Evolutionary conservation across 106 monocot species (phyloP), one percentile per base, ranked within the genome.

Genomic region (Apostasia ramifera): DNA sequence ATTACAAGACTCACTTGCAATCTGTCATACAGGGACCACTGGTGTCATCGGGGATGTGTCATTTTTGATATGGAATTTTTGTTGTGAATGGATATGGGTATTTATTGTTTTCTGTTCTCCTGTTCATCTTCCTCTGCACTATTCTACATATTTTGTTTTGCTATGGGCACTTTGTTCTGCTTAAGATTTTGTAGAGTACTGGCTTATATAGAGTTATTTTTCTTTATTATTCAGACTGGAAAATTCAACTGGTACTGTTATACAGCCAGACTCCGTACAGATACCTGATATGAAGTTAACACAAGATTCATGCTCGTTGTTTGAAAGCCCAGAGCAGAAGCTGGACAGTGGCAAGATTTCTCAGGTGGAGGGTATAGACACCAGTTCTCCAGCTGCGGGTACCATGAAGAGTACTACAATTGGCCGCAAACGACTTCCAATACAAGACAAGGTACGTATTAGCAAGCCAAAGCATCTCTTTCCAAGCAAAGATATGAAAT

Each of bases 361-460:
- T 61, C 66, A 62, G 65, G 44, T 45, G 13, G 49, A 37, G 9
- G 65, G 41, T 56, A 44, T 61, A 49, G 14, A 38, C 40, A 62
- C 39, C 57, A 81, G 57, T 42, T 57, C 66, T 71, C n/a, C 46
- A 26, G 44, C 49, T 81, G 73, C 40, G 63, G 58, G 70, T 63
- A 83, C 77, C 5, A 62, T 85, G 59, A 92, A 78, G 63, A 76
- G 69, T 47, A 47, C 60, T 42, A 74, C 74, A 7, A 26, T 74
- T 53, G 75, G 77, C 73, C 84, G 81, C 41, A 98, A 92, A 83
- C 83, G 79, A 5, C 92, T 98, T 73, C 70, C 88, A 63, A 79
- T 92, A 37, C 97, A 98, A 71, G 92, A 98, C 69, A 98, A 92
- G 87, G 97, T 98, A 66, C 58, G 70, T 56, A 45, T 44, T 41